phyloP scores from a whole-genome alignment of 2,329 filamentous ascomycete genomes.

The Fusarium camptoceras region DNA sequence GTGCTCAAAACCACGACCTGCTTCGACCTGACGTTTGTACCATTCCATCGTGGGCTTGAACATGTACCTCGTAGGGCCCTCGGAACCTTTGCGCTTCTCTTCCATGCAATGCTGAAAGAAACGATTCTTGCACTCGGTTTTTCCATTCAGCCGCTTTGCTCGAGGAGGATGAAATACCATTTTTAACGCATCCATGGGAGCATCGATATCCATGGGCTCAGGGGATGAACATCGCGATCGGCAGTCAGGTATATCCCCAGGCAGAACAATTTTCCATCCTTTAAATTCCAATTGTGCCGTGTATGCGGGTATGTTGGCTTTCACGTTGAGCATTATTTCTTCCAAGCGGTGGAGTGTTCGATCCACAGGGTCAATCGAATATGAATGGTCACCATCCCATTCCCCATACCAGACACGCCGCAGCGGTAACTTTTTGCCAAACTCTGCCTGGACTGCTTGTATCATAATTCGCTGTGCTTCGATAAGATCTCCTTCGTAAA shows the following conservation, averaged over 20 bases:
- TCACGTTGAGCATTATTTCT: constrained; percentile 49
- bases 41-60: constrained; percentile 63
- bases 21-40: constrained; percentile 61
- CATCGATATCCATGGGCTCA: constrained; percentile 41
- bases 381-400: constrained; percentile 39
- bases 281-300: constrained; percentile 42
- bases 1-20: constrained; percentile 63
- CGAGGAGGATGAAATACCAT: constrained; percentile 63
- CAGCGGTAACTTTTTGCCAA: constrained; percentile 49
- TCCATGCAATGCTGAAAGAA: constrained; percentile 55
- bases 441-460: constrained; percentile 48
- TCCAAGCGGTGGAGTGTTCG: constrained; percentile 55
- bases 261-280: constrained; percentile 55
- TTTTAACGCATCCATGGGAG: constrained; percentile 41
- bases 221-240: neutral
- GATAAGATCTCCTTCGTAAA: constrained; percentile 54
- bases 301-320: constrained; percentile 52
- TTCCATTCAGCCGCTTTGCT: constrained; percentile 31
- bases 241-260: constrained; percentile 6
- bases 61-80: constrained; percentile 47
- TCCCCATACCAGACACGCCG: constrained; percentile 60
- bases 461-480: constrained; percentile 61
- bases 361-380: constrained; percentile 53
- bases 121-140: constrained; percentile 57
- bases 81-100: neutral